Percentiles rank a stretch among this genome's conserved stretches.
phyloP scores from a whole-genome alignment of 2,329 filamentous ascomycete species.

The Cadophora luteo-olivacea region DNA sequence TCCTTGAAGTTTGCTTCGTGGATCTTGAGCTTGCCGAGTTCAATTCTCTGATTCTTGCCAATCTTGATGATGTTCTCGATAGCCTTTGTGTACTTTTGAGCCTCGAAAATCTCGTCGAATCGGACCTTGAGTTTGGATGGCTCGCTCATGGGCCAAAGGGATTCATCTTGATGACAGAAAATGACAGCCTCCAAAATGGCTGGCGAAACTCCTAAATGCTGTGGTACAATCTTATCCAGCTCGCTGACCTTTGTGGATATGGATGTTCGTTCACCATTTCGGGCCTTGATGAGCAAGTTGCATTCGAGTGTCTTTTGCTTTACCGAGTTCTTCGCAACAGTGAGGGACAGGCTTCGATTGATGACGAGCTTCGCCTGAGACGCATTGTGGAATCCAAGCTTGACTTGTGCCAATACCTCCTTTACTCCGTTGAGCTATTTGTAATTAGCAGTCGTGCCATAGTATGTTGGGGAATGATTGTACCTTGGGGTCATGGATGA shows the following conservation, averaged over 20 bases:
- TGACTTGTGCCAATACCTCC: slow-evolving; percentile 89
- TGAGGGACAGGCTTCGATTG: slow-evolving; percentile 84
- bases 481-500: slow-evolving; percentile 96
- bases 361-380: slow-evolving; percentile 81
- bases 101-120: slow-evolving; percentile 98
- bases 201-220: slow-evolving; percentile 85
- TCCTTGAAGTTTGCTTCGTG: slow-evolving; percentile 79
- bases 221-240: slow-evolving; percentile 82
- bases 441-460: slow-evolving; percentile 26
- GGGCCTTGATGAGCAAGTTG: slow-evolving; percentile 72
- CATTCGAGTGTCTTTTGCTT: slow-evolving; percentile 86
- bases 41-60: slow-evolving; percentile 80
- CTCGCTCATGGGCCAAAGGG: slow-evolving; percentile 94
- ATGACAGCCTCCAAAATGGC: slow-evolving; percentile 94
- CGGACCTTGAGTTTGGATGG: slow-evolving; percentile 85
- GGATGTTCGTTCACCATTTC: slow-evolving; percentile 72
- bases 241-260: slow-evolving; percentile 83
- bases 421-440: slow-evolving; percentile 77
- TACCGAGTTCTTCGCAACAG: slow-evolving; percentile 79
- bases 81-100: slow-evolving; percentile 94
- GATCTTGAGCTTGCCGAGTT: slow-evolving; percentile 75
- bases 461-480: slow-evolving; percentile 1
- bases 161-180: slow-evolving; percentile 98
- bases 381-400: slow-evolving; percentile 83
- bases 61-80: slow-evolving; percentile 93